These are phyloP conservation scores for Brassica balearica DNA, from an alignment of 441 rosid species.

Conservation along the genomic window DNA sequence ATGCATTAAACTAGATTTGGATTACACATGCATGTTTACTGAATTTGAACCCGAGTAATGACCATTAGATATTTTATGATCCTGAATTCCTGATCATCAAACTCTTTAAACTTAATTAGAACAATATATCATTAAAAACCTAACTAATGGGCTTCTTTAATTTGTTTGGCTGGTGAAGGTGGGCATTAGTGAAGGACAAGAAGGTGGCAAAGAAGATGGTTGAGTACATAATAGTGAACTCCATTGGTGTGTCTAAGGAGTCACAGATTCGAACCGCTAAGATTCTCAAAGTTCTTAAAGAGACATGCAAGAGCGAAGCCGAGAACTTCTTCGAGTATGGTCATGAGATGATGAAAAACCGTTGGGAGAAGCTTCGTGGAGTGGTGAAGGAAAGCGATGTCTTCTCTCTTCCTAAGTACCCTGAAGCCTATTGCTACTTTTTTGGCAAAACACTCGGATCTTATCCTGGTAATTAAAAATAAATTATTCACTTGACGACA, in stretches of 20 bases:
- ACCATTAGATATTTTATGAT: not conserved
- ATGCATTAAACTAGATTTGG: not conserved
- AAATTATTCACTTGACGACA: not conserved
- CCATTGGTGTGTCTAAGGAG: slow-evolving; percentile 86
- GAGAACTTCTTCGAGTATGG: slow-evolving; percentile 66
- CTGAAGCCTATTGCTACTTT: slow-evolving; percentile 65
- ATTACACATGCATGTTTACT: slow-evolving; percentile 1
- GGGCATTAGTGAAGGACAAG: slow-evolving; percentile 82
- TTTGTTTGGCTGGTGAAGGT: slow-evolving; percentile 47
- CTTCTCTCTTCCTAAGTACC: slow-evolving; percentile 61
- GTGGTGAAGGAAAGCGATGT: slow-evolving; percentile 45
- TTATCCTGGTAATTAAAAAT: slow-evolving; percentile 52
- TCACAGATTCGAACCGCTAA: slow-evolving; percentile 83
- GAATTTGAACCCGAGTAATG: not conserved
- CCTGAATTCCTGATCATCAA: no score
- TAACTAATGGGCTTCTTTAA: not conserved
- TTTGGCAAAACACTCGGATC: slow-evolving; percentile 47
- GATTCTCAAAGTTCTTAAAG: slow-evolving; percentile 58
- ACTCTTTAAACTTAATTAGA: no score
- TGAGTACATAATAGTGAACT: slow-evolving; percentile 56
- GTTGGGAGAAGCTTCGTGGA: slow-evolving; percentile 71
- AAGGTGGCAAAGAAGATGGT: slow-evolving; percentile 74
- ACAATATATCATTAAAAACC: no score
- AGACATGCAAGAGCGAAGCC: slow-evolving; percentile 47
- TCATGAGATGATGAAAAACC: slow-evolving; percentile 53